These are phyloP conservation scores for Diospyros kaki DNA, from an alignment of 148 eudicot species.

Conservation along the genomic window DNA sequence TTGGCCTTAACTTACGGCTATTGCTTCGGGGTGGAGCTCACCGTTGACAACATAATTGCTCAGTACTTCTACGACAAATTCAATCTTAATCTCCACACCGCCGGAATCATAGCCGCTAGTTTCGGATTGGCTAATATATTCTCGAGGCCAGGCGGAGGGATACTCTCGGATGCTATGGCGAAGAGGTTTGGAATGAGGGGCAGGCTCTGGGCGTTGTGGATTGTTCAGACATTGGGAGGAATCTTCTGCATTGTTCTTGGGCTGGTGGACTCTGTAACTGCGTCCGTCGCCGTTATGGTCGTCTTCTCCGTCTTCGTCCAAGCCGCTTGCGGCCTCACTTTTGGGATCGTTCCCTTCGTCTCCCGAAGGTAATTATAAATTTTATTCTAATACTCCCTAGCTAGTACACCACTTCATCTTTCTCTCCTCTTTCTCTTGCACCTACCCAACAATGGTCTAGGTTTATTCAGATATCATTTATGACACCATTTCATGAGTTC, in stretches of 20 bases:
- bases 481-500: too few species aligned
- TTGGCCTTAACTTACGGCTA: constrained; percentile 73
- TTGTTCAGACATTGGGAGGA: constrained; percentile 58
- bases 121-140: constrained; percentile 69
- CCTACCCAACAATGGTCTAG: too few species aligned
- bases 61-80: constrained; percentile 74
- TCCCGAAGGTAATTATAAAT: constrained; percentile 56
- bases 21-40: constrained; percentile 80
- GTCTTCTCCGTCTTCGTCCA: constrained; percentile 74
- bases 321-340: constrained; percentile 79
- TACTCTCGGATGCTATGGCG: constrained; percentile 45
- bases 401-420: too few species aligned
- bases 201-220: constrained; percentile 49
- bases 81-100: constrained; percentile 47
- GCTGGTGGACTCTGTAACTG: constrained; percentile 32
- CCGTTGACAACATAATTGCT: constrained; percentile 74
- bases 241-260: constrained; percentile 55
- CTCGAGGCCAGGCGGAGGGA: constrained; percentile 74
- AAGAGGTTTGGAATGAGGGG: not conserved
- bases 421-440: too few species aligned
- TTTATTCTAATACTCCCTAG: too few species aligned
- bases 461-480: too few species aligned
- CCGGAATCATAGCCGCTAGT: constrained; percentile 75
- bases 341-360: constrained; percentile 80
- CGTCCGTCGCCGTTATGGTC: constrained; percentile 62